These are phyloP conservation scores for Candida tropicalis DNA, from an alignment of 1,139 yeast genomes.

Conservation along the genomic window DNA sequence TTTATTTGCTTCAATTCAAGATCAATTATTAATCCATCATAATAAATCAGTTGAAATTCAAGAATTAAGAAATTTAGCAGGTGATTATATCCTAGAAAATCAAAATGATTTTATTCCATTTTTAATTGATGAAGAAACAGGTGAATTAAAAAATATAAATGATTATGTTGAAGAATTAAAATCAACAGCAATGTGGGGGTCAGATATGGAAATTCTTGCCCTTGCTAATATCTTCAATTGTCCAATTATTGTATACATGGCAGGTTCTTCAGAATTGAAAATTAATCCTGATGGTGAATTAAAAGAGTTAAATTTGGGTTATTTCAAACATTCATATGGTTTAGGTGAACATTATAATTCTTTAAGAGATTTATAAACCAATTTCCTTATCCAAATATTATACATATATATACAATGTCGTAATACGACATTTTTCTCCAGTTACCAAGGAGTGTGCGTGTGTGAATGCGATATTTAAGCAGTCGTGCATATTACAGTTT, in stretches of 20 bases:
- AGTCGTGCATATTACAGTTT: too few species aligned
- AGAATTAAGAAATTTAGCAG: conserved; percentile 66
- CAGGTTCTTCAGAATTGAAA: conserved; percentile 65
- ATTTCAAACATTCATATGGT: conserved; percentile 83
- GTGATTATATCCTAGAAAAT: conserved; percentile 61
- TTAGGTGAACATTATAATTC: conserved; percentile 96
- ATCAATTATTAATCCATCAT: conserved; percentile 66
- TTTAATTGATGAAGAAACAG: conserved; percentile 74
- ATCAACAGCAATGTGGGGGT: conserved; percentile 91
- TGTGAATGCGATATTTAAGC: too few species aligned
- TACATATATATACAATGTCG: too few species aligned
- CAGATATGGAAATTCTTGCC: conserved; percentile 89
- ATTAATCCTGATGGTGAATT: conserved; percentile 56
- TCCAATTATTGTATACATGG: conserved; percentile 74
- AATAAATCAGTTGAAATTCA: conserved; percentile 34
- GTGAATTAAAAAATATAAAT: conserved; percentile 62
- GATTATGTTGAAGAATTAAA: conserved; percentile 72
- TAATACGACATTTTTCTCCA: too few species aligned
- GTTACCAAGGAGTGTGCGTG: too few species aligned
- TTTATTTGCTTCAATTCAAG: conserved; percentile 80
- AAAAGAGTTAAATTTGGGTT: conserved; percentile 69
- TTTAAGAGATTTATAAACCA: conserved; percentile 53
- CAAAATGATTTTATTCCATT: conserved; percentile 79
- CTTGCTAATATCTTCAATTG: conserved; percentile 67
- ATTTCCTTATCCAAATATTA: too few species aligned